Evolutionary conservation across 2,329 filamentous ascomycete species (phyloP), one percentile per base, ranked within the genome.

Genomic region (Epichloe sp.): DNA sequence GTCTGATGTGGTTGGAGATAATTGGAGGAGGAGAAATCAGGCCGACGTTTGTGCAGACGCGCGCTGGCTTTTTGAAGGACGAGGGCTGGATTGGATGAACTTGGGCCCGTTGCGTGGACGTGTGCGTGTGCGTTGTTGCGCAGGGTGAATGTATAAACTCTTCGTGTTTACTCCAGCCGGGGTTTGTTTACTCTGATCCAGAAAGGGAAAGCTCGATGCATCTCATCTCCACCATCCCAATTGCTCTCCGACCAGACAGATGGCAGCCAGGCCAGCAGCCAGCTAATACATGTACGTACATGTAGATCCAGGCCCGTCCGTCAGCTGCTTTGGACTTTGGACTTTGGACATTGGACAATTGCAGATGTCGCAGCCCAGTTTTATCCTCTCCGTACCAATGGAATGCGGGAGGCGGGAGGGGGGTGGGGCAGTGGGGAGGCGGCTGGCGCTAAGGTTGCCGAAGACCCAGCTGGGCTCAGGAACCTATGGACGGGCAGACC

Each of bases 11-110:
- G 62, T 61, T 65, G 60, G 61, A 62, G 62, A 60, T 67, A 62
- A 67, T 67, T 68, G 67, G 63, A 68, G 66, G 62, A 60, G 59
- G 53, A 46, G 56, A 53, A 58, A 56, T 55, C 59, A 58, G 60
- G 59, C 57, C 57, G 58, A 60, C 52, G 53, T 54, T 54, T 57
- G 56, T 49, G 60, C 58, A 63, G 63, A 64, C 57, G 63, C 59
- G 58, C 60, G 59, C 60, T 61, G 63, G 65, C 60, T 69, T 70
- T 68, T 68, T 69, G 67, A 69, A 60, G 65, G 62, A 61, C 61
- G 62, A 55, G 63, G 60, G 59, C 56, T 54, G 59, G 62, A 62
- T 63, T 58, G 60, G 61, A 36, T 52, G 46, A 56, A 40, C 48
- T 43, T 31, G 42, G 52, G 51, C 54, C 46, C 47, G 51, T n/a